Base-by-base conservation (phyloP, 1,139 yeast species). In the Lodderomyces pseudojiufengensis region DNA sequence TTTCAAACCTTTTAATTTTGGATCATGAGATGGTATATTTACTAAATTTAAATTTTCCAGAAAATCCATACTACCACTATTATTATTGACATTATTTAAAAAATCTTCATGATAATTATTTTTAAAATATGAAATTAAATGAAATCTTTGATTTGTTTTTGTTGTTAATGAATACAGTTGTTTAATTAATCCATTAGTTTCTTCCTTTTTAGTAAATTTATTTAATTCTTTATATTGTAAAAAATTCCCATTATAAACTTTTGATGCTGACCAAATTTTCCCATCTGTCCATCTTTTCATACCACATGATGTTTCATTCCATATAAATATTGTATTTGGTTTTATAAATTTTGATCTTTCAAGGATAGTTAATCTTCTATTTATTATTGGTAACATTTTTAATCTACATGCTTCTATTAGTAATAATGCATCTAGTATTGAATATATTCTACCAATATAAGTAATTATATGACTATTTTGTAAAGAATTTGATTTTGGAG, bases 221-320 rank as follows among this genome's bases (percentile, higher is more conserved):
- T 74, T 79, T 66, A 80, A 73, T 52, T 82, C 86, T 40, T 74
- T 70, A 54, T 82, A 82, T 5, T 78, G 73, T 30, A 82, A 59
- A 48, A 82, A 82, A 2, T 76, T 70, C 2, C 86, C 85, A 13
- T 74, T 69, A 14, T 29, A 36, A 3, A 82, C 87, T 45, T 86
- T 65, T 0, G 84, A 76, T 2, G 88, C 85, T 40, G 80, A 71
- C 88, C 88, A 82, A 27, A 73, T 65, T 45, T 71, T 70, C 25
- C 88, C 86, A 50, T 82, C 90, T 1, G 90, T 82, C 90, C 90
- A 82, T 28, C 88, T 60, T 45, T 78, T 72, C 79, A 82, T 81
- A 12, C 80, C 84, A 35, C 86, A 78, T 46, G 76, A 80, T 15
- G 72, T 65, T 54, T 82, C 88, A 51, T 78, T 80, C 88, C 88